Evolutionary conservation across 225 moss, liverwort and hornwort genomes (phyloP).

Genomic region (Bryum argenteum): DNA sequence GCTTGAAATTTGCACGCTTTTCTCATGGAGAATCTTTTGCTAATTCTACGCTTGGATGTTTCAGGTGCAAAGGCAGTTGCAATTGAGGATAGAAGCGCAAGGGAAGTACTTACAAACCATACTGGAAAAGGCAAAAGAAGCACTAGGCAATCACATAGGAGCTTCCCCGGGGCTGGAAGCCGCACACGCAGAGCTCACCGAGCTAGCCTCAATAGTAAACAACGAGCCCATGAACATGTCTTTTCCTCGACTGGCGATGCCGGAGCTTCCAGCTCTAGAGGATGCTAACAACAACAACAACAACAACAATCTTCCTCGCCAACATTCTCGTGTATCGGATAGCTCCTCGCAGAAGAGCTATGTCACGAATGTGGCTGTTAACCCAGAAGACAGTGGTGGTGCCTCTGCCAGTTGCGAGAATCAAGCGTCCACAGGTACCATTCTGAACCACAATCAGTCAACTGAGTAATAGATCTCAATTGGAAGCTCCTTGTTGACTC

Average conservation of each 20-base stretch:
- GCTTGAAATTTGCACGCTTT: conserved; percentile 5
- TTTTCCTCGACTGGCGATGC: conserved; percentile 57
- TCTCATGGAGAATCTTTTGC: background rate
- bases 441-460: background rate
- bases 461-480: background rate
- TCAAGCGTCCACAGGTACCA: conserved; percentile 55
- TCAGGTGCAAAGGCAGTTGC: conserved; percentile 92
- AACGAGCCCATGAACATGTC: conserved; percentile 59
- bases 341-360: conserved; percentile 86
- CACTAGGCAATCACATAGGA: conserved; percentile 73
- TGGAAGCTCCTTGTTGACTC: too few species aligned
- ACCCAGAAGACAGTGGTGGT: conserved; percentile 62
- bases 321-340: conserved; percentile 79
- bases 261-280: conserved; percentile 52
- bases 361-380: conserved; percentile 56
- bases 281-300: conserved; percentile 44
- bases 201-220: conserved; percentile 80
- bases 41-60: background rate
- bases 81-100: conserved; percentile 91
- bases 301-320: conserved; percentile 49
- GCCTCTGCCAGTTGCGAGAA: conserved; percentile 66
- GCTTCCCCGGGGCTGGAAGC: conserved; percentile 86
- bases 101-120: conserved; percentile 95
- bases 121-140: conserved; percentile 89
- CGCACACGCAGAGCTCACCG: conserved; percentile 83